These are phyloP conservation scores for Magnolia changhungtana DNA, from an alignment of 164 flowering plant genomes.

Conservation along the genomic window DNA sequence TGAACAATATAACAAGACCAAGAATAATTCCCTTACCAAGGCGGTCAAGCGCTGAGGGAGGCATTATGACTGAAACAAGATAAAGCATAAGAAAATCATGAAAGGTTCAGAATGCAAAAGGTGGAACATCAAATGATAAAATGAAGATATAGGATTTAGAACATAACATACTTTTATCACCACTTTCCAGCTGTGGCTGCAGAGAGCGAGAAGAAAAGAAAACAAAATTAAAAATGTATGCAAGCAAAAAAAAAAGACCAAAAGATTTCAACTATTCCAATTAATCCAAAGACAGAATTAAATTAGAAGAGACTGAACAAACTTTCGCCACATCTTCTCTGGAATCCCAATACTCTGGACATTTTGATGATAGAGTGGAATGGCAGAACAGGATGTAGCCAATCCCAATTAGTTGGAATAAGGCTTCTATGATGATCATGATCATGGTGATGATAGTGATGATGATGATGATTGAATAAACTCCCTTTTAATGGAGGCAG, in stretches of 20 bases:
- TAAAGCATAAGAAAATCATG: neutral
- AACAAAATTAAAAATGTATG: too few relatives aligned
- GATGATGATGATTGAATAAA: too few relatives aligned
- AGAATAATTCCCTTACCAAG: slow-evolving; percentile 41
- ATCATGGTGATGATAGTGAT: too few relatives aligned
- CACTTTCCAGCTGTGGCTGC: slow-evolving; percentile 77
- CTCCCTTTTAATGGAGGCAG: too few relatives aligned
- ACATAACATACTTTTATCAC: slow-evolving; percentile 64
- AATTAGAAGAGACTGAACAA: neutral
- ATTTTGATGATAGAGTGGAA: too few relatives aligned
- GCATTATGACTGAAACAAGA: slow-evolving; percentile 60
- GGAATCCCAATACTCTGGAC: too few relatives aligned
- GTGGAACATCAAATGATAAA: neutral
- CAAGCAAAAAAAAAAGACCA: neutral
- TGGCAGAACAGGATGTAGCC: too few relatives aligned
- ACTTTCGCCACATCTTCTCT: too few relatives aligned
- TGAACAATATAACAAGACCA: neutral
- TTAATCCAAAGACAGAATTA: neutral
- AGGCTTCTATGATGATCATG: too few relatives aligned
- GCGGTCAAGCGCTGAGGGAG: slow-evolving; percentile 74
- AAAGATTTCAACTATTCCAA: neutral
- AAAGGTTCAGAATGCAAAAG: slow-evolving; percentile 1
- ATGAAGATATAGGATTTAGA: neutral
- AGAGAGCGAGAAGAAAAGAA: slow-evolving; percentile 10
- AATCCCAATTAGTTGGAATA: too few relatives aligned